phyloP scores from a whole-genome alignment of 495 filamentous ascomycete genomes.

The Lentithecium fluviatile region DNA sequence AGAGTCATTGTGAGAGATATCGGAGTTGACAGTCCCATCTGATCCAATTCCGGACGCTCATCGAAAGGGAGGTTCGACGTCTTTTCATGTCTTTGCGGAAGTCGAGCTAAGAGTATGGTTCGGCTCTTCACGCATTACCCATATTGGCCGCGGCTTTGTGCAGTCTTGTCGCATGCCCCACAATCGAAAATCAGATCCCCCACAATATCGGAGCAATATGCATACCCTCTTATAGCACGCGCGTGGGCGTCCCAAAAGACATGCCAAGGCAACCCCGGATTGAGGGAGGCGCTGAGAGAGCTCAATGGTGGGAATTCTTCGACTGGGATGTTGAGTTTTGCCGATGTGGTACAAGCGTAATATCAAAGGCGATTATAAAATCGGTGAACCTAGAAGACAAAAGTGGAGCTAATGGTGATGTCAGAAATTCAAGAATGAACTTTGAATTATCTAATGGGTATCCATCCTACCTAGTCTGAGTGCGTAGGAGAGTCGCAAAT shows the following conservation, averaged over 20 bases:
- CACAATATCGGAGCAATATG: constrained; percentile 9
- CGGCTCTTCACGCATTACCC: constrained; percentile 14
- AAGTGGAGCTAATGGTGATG: too few species aligned
- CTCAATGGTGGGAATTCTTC: constrained; percentile 18
- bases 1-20: background rate
- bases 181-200: constrained; percentile 11
- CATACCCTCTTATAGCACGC: background rate
- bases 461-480: too few species aligned
- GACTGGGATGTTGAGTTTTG: constrained; percentile 1
- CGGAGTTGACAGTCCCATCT: background rate
- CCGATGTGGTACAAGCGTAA: too few species aligned
- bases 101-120: background rate
- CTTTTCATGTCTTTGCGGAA: background rate
- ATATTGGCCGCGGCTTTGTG: constrained; percentile 3
- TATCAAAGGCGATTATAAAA: too few species aligned
- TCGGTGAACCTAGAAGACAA: too few species aligned
- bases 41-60: background rate
- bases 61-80: background rate
- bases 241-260: background rate
- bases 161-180: background rate
- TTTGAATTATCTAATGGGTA: too few species aligned
- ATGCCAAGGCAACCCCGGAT: constrained; percentile 5
- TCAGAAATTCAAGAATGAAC: too few species aligned
- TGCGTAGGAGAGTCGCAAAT: too few species aligned
- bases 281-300: background rate